Base-by-base conservation (phyloP, 495 filamentous ascomycete species). In the Penicillium bovifimosum region DNA sequence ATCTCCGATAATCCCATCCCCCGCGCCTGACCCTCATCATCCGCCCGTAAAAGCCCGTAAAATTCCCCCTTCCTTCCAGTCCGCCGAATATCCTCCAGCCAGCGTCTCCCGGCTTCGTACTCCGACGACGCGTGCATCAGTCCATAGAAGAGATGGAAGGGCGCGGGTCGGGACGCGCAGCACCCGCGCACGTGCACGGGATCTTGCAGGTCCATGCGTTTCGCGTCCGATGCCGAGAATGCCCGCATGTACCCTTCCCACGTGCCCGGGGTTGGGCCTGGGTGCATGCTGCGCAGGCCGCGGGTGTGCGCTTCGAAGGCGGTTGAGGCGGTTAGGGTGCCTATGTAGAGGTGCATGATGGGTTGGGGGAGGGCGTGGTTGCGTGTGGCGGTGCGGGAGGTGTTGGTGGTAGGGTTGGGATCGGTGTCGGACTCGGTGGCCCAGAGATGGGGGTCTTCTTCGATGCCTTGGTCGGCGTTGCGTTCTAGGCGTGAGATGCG, bases 361-460 rank as follows among this genome's bases (percentile, higher is more conserved):
- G 48, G 24, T 8, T 18, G 9, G 0, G 34, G 34, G 13, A 13
- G 33, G 20, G 33, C 17, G 26, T 2, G 11, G 6, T 13, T 8
- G 20, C 29, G 46, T n/a, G 33, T 6, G 46, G 46, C 9, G 6
- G 7, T 8, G 20, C 29, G 46, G 9, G 33, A 2, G 46, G 46
- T n/a, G 14, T 9, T n/a, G 9, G 9, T n/a, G 24, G 14, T 43
- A 9, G 41, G 9, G 3, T 29, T 16, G 9, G n/a, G 13, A 1
- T 43, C 6, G 24, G 6, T 2, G 4, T 38, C 1, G 5, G 48
- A 42, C 18, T 50, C 48, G 14, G 48, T 50, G 20, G 33, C 48
- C 48, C 48, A 50, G 11, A 50, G 38, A 10, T 41, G 17, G 9
- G 18, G 28, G 31, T 50, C 48, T 5, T 50, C 48, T 34, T 50